phyloP scores from a whole-genome alignment of 495 filamentous ascomycete species.

The Talaromyces proteolyticus region DNA sequence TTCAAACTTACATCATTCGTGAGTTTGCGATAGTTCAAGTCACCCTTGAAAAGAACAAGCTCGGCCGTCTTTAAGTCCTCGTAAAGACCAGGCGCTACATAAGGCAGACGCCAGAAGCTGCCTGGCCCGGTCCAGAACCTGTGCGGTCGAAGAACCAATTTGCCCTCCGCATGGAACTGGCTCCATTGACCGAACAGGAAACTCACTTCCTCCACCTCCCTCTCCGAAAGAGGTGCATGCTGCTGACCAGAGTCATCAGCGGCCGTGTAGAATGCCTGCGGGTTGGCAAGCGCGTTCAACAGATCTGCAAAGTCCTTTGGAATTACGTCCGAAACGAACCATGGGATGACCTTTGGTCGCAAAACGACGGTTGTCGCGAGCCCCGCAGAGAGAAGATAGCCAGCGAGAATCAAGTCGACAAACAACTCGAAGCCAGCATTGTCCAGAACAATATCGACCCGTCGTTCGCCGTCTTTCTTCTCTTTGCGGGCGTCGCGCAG shows the following conservation, averaged over 20 bases:
- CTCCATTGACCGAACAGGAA: slow-evolving; percentile 84
- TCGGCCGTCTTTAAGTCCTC: slow-evolving; percentile 79
- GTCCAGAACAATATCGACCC: slow-evolving; percentile 90
- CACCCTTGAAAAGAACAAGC: slow-evolving; percentile 94
- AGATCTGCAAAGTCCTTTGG: slow-evolving; percentile 78
- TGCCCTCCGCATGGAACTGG: slow-evolving; percentile 69
- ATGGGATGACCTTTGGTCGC: slow-evolving; percentile 89
- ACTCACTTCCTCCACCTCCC: slow-evolving; percentile 58
- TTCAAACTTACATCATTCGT: slow-evolving; percentile 82
- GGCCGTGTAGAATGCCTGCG: slow-evolving; percentile 69
- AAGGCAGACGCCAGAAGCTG: slow-evolving; percentile 81
- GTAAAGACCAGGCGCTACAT: slow-evolving; percentile 56
- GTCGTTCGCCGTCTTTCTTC: slow-evolving; percentile 44
- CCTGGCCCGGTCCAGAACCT: slow-evolving; percentile 83
- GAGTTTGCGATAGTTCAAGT: slow-evolving; percentile 92
- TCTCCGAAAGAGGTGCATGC: slow-evolving; percentile 53
- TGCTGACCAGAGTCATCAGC: slow-evolving; percentile 59
- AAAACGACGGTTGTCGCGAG: slow-evolving; percentile 85
- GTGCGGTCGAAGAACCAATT: slow-evolving; percentile 74
- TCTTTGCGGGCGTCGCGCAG: slow-evolving; percentile 54
- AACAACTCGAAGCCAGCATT: slow-evolving; percentile 97
- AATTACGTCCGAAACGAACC: slow-evolving; percentile 96
- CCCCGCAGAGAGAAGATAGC: slow-evolving; percentile 74
- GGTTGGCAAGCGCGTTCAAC: slow-evolving; percentile 66
- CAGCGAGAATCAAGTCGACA: slow-evolving; percentile 86